Evolutionary conservation across 768 basidiomycete species (phyloP), one percentile per base, ranked within the genome.

Genomic region (Rhodotorula taiwanensis): DNA sequence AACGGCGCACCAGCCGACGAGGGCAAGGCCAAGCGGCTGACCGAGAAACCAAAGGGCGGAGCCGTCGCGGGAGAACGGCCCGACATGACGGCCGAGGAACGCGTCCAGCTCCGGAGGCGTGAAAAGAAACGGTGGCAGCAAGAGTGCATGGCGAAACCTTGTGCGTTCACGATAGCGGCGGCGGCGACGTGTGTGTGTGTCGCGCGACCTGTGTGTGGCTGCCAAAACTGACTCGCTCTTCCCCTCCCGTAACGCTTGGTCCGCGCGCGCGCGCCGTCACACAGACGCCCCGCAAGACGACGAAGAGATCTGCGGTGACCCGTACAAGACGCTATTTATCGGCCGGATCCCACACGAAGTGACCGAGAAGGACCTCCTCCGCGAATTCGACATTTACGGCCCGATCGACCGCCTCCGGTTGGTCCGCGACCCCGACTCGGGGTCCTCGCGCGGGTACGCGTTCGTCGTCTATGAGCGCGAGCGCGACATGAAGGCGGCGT

Each of bases 401-500:
- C 86, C 87, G 14, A 90, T 99, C 70, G 95, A 98, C 78, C 83
- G 89, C 62, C 86, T 98, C 69, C 83, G 91, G 65, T 88, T 99
- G 57, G 93, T 97, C 16, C 84, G 86, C 39, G 89, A 95, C 80
- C 84, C 87, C 76, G 39, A 56, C 3, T 34, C 51, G 51, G 67
- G 66, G 50, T 87, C 89, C 61, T 83, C 87, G 73, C 80, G 87
- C 67, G 91, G 92, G 20, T 98, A 97, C 75, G 94, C 94, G 27
- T 99, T 99, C 77, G 82, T 99, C 67, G 92, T 99, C 23, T 99
- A 90, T 70, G 95, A 99, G 75, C 84, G 95, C 34, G 95, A 98
- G 78, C 84, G 93, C 62, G 95, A 99, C 75, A 99, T 99, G 95
- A 98, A 98, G 83, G 93, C 93, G 93, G 68, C 62, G 75, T 99